Conservation (phyloP, 2,329 filamentous ascomycete genomes). For the Beauveria varroae region DNA sequence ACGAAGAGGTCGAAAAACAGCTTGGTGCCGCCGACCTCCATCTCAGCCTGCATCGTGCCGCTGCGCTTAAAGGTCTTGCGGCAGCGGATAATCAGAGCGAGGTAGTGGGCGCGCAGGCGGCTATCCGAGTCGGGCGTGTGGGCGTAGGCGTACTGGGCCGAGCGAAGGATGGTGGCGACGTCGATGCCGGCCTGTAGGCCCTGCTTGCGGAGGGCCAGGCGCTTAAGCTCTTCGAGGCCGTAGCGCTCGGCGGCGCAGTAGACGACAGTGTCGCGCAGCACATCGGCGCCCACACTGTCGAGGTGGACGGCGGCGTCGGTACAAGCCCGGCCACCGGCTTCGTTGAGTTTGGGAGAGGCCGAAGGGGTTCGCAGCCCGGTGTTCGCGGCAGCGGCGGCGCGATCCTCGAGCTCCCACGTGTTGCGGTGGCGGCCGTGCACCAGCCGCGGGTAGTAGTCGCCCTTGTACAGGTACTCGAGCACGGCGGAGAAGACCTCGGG, state of each 20-base stretch:
- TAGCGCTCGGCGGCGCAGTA: conserved; percentile 91
- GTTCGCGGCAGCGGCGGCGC: conserved; percentile 23
- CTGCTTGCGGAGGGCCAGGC: conserved; percentile 86
- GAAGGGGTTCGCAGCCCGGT: conserved; percentile 37
- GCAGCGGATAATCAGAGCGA: conserved; percentile 94
- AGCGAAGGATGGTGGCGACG: conserved; percentile 83
- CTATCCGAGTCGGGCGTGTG: conserved; percentile 92
- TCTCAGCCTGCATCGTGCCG: conserved; percentile 97
- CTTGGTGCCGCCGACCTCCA: conserved; percentile 84
- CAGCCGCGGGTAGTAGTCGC: conserved; percentile 88
- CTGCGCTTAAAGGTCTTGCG: conserved; percentile 97
- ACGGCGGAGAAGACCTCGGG: conserved; percentile 89
- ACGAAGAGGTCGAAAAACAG: conserved; percentile 98
- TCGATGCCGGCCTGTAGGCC: conserved; percentile 89
- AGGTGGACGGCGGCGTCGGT: conserved; percentile 58
- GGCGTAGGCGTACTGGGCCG: conserved; percentile 90
- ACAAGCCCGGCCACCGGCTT: conserved; percentile 24
- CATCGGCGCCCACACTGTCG: conserved; percentile 61
- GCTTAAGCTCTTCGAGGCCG: conserved; percentile 86
- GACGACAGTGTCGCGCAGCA: conserved; percentile 87
- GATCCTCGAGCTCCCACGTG: conserved; percentile 83
- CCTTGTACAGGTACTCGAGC: conserved; percentile 96
- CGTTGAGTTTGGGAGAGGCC: conserved; percentile 45
- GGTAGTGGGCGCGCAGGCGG: conserved; percentile 89
- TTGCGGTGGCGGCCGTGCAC: conserved; percentile 78